These are phyloP conservation scores for Raddia guianensis DNA, from an alignment of 176 grass and related monocot species.

Conservation along the genomic window DNA sequence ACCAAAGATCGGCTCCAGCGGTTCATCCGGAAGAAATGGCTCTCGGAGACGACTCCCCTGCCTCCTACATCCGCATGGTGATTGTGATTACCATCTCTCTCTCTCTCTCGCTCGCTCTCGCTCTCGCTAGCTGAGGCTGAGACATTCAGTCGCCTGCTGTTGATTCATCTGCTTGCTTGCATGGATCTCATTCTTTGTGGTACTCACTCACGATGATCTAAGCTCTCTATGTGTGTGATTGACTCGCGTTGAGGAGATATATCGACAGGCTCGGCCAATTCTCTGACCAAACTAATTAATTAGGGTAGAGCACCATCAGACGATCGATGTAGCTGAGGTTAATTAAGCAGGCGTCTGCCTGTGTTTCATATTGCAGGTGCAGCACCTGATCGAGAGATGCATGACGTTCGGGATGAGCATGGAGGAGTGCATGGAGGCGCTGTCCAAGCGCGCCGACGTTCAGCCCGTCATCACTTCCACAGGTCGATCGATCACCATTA, in stretches of 20 bases:
- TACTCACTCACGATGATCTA: no score
- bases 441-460: conserved; percentile 70
- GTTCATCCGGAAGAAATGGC: conserved; percentile 27
- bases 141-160: no score
- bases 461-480: conserved; percentile 73
- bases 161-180: no score
- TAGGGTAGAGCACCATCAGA: not conserved
- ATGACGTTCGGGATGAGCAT: conserved; percentile 86
- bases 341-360: not conserved
- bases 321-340: not conserved
- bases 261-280: not conserved
- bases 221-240: no score
- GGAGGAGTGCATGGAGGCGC: conserved; percentile 84
- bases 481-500: conserved; percentile 31
- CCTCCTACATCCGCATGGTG: conserved; percentile 79
- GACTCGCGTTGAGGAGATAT: no score
- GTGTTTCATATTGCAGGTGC: conserved; percentile 44
- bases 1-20: not conserved
- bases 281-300: not conserved
- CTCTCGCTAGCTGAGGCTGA: no score
- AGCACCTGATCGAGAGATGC: conserved; percentile 86
- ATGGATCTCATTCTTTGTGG: no score
- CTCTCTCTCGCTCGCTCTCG: not conserved
- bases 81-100: not conserved
- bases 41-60: conserved; percentile 54